Evolutionary conservation across 345 rosid genomes (phyloP).

Genomic region (Stellera chamaejasme): DNA sequence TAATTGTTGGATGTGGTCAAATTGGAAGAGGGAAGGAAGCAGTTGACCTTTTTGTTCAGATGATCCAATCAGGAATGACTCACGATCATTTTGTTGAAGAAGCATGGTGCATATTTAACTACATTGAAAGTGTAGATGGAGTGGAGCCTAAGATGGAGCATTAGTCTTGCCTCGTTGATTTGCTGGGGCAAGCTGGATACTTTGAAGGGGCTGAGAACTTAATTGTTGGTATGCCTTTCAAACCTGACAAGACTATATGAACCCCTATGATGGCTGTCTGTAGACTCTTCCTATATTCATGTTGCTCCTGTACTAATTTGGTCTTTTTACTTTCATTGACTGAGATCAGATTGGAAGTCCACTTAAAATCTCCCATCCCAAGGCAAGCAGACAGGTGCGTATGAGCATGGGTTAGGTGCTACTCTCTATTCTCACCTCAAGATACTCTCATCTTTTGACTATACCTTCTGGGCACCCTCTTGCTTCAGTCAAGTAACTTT

Average conservation of each 20-base stretch:
- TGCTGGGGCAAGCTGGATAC: constrained; percentile 60
- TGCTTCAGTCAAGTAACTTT: too few species aligned
- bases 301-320: too few species aligned
- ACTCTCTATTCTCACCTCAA: too few species aligned
- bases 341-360: too few species aligned
- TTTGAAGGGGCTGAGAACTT: constrained; percentile 40
- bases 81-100: constrained; percentile 57
- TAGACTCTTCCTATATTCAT: constrained; percentile 12
- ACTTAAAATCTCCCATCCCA: too few species aligned
- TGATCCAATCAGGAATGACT: constrained; percentile 41
- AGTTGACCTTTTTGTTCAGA: constrained; percentile 35
- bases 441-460: too few species aligned
- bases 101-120: constrained; percentile 37
- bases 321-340: too few species aligned
- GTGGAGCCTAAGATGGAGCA: constrained; percentile 54
- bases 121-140: constrained; percentile 41
- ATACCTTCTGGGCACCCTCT: too few species aligned
- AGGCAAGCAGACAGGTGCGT: too few species aligned
- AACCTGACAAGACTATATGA: constrained; percentile 66
- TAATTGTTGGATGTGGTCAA: constrained; percentile 66
- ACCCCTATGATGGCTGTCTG: constrained; percentile 57
- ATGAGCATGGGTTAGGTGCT: too few species aligned
- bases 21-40: constrained; percentile 60
- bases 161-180: constrained; percentile 63
- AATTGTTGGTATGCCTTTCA: constrained; percentile 46